Base-by-base conservation (phyloP, 441 rosid genomes). In the Gossypium schwendimanii region DNA sequence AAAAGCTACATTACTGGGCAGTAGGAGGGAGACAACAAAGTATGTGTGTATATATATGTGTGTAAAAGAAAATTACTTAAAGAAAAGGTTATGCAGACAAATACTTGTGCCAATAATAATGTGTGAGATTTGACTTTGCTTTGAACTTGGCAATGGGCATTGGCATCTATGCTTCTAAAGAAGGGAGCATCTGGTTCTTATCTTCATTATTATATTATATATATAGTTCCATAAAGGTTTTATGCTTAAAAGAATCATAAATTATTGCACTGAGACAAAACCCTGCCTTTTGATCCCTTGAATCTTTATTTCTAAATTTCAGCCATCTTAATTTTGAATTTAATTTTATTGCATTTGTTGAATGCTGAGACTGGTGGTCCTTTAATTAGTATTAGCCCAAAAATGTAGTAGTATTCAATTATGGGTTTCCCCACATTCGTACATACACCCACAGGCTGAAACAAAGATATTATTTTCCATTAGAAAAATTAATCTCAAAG, bases 161-260 rank as follows among this genome's bases (percentile, higher is more conserved):
- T 82, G 84, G 84, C 71, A 78, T 80, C 69, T 63, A 70, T 69
- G 68, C 81, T 53, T 62, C 36, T 59, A 81, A 77, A 79, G 73
- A 20, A 52, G 21, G 6, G 6, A 62, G 85, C 75, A 82, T 80
- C 86, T 6, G 79, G 82, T 87, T 86, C 89, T 78, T 80, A 82
- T 85, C 84, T 78, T 72, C 71, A 50, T 71, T 67, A 26, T 73
- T 76, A 58, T 70, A 50, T 0, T 36, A 23, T 2, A 12, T 0
- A 50, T 28, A 18, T 49, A 52, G 77, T 70, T 26, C 68, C 50
- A 11, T 1, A 41, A 1, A 33, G 76, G 61, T 75, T 68, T 78
- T 81, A 83, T 80, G 79, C 81, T 77, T 75, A 71, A 81, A 82
- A 79, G 72, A 75, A 52, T 72, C 69, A 55, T 73, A 80, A 72